Evolutionary conservation across 805 yeast species (phyloP), one percentile per base, ranked within the genome.

Genomic region (Naumovozyma castellii): DNA sequence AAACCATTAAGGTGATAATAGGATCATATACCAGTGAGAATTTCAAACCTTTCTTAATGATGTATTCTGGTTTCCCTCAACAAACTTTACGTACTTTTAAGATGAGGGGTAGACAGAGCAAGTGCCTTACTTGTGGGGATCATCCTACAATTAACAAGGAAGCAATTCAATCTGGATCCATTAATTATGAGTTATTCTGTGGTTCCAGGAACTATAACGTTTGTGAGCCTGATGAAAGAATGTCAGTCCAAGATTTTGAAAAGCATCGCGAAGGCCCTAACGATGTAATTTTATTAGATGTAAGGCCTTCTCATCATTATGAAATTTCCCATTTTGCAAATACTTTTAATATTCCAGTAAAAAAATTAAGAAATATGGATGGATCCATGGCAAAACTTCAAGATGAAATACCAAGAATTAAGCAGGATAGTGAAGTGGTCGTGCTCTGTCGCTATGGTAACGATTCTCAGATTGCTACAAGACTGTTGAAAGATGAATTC

Each of bases 361-460:
- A 69, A 12, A 66, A 68, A 10, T 53, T 75, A 16, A 44, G 49
- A 19, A 53, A 61, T 27, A 43, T 60, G 51, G 48, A 54, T 3
- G 56, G 66, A 3, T 63, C 64, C 22, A 14, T 57, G 5, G 36
- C 40, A 5, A 40, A 48, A 34, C 38, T 61, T 32, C 42, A 47
- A 37, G 34, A 49, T 2, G 19, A 40, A 5, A 51, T 66, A n/a
- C 64, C 64, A 1, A 32, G 40, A 2, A 32, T 59, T 2, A 37
- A 34, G 3, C 15, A 48, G 14, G 45, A 48, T 4, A 53, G 57
- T 27, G 64, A 62, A 3, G 57, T 83, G 0, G 72, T 69, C 40
- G 82, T 86, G 0, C 67, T 90, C 15, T 92, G 98, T 60, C 69
- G 97, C 25, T 78, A 70, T 54, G 98, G 98, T 8, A 87, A 85